These are phyloP conservation scores for Rhizophagus sp. DNA, from an alignment of 192 early-diverging fungal genomes.

Conservation along the genomic window DNA sequence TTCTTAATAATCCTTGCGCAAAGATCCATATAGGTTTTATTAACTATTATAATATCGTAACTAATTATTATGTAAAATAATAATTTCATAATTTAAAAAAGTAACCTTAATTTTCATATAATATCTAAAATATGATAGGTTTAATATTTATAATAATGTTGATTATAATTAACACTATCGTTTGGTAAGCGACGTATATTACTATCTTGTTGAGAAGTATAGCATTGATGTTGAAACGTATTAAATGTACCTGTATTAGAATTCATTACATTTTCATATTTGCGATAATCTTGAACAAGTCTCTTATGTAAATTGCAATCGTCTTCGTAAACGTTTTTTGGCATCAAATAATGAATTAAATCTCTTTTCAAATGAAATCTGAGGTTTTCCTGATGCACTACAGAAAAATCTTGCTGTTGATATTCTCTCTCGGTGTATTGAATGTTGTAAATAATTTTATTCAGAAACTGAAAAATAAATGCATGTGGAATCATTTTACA, in stretches of 20 bases:
- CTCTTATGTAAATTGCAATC: background rate
- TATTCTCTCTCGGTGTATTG: background rate
- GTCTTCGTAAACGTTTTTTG: background rate
- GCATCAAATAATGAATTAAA: background rate
- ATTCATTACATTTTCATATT: too few species aligned
- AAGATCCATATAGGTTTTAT: too few species aligned
- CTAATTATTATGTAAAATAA: too few species aligned
- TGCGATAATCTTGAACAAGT: too few species aligned
- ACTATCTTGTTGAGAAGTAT: background rate
- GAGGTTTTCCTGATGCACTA: background rate
- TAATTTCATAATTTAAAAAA: too few species aligned
- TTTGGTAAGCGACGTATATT: too few species aligned
- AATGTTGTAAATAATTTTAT: background rate
- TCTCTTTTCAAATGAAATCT: background rate
- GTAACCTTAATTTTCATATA: too few species aligned
- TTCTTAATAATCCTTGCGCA: too few species aligned
- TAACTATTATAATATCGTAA: too few species aligned
- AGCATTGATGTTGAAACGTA: background rate
- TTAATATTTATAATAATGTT: too few species aligned
- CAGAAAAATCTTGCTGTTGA: background rate
- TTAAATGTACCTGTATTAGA: background rate
- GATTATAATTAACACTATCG: too few species aligned
- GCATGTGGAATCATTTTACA: background rate
- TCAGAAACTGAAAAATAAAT: background rate
- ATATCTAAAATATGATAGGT: too few species aligned